Evolutionary conservation across 2,329 filamentous ascomycete species (phyloP).

Genomic region (Colletotrichum cuscutae): DNA sequence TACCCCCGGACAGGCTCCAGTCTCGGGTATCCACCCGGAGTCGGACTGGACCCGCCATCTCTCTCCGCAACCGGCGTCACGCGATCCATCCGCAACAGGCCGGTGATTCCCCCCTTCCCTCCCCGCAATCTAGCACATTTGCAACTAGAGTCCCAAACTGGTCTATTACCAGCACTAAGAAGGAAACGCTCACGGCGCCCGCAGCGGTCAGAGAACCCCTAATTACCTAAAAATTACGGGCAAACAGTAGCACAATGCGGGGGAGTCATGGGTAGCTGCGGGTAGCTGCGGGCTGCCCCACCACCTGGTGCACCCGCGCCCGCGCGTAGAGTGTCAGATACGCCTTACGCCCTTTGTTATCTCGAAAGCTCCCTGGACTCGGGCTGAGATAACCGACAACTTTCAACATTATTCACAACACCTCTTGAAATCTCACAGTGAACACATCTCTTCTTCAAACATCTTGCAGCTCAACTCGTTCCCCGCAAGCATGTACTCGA

Average conservation of each 20-base stretch:
- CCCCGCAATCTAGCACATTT: neutral
- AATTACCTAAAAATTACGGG: slow-evolving; percentile 26
- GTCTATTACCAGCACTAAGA: neutral
- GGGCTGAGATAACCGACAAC: neutral
- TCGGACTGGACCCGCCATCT: neutral
- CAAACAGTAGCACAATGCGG: slow-evolving; percentile 30
- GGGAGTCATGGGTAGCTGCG: slow-evolving; percentile 35
- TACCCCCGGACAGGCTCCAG: neutral
- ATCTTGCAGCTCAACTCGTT: neutral
- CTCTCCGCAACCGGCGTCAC: slow-evolving; percentile 3
- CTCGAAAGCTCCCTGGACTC: slow-evolving; percentile 12
- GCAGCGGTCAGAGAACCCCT: slow-evolving; percentile 24
- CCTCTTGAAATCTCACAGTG: neutral
- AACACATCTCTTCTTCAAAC: neutral
- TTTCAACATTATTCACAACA: neutral
- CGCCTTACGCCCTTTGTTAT: slow-evolving; percentile 32
- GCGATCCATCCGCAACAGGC: neutral
- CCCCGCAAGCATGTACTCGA: slow-evolving; percentile 17
- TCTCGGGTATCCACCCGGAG: neutral
- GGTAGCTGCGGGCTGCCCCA: slow-evolving; percentile 35
- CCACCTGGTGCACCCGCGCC: slow-evolving; percentile 2
- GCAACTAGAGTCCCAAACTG: neutral
- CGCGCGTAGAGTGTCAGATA: slow-evolving; percentile 23
- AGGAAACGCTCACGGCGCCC: neutral
- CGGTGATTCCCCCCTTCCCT: neutral